Conservation (phyloP, 2,329 filamentous ascomycete species). For the Paraphaeosphaeria sporulosa region DNA sequence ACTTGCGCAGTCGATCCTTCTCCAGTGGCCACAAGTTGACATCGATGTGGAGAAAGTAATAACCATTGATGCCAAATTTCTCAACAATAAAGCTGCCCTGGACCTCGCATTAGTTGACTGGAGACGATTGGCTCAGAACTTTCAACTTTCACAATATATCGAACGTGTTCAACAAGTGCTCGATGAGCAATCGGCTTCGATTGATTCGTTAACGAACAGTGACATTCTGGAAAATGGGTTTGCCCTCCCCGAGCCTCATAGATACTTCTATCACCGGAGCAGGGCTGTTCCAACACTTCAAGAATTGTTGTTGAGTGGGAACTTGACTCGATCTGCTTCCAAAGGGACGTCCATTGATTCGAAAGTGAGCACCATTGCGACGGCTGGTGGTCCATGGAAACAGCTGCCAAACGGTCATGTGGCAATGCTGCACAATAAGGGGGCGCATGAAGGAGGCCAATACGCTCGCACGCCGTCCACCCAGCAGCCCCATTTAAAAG, state of each 20-base stretch:
- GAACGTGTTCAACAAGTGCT: constrained; percentile 52
- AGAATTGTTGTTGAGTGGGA: not conserved
- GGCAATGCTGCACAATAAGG: not conserved
- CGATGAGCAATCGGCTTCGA: not conserved
- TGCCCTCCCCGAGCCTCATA: not conserved
- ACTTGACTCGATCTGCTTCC: too few relatives aligned
- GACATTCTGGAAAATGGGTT: not conserved
- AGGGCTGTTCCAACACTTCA: not conserved
- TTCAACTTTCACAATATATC: constrained; percentile 56
- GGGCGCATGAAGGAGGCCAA: not conserved
- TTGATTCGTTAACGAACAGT: not conserved
- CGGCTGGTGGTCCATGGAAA: not conserved
- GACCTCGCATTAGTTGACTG: constrained; percentile 55
- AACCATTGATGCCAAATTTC: constrained; percentile 28
- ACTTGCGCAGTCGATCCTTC: constrained; percentile 52
- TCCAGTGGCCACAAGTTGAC: constrained; percentile 49
- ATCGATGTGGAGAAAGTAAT: constrained; percentile 42
- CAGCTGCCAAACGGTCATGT: constrained; percentile 3
- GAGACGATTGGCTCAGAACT: constrained; percentile 58
- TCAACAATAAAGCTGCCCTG: constrained; percentile 52
- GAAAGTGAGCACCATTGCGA: not conserved
- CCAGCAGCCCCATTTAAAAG: not conserved
- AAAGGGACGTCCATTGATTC: not conserved
- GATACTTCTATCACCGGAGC: not conserved
- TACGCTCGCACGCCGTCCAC: not conserved